Percentiles rank a stretch among this genome's conserved stretches.
These are phyloP conservation scores for Mycena galopus DNA, from an alignment of 768 basidiomycete species.

Conservation along the genomic window DNA sequence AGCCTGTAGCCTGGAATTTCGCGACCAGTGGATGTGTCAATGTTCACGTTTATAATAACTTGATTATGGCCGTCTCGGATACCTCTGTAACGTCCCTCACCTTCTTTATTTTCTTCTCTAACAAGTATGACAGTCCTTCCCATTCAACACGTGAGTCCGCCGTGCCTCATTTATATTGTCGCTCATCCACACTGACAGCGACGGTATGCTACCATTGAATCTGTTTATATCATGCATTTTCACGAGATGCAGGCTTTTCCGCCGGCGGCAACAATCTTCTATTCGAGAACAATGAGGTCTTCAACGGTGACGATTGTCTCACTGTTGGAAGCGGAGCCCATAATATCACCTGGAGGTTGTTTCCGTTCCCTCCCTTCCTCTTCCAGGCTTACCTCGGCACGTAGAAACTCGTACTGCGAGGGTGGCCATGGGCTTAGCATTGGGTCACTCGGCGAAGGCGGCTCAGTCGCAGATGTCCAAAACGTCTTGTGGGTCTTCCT, in stretches of 20 bases:
- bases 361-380: background rate
- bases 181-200: slow-evolving; percentile 40
- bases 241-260: slow-evolving; percentile 56
- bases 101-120: background rate
- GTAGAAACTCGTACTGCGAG: slow-evolving; percentile 65
- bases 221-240: background rate
- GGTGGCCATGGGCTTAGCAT: slow-evolving; percentile 73
- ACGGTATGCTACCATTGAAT: slow-evolving; percentile 49
- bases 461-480: slow-evolving; percentile 67
- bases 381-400: background rate
- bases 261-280: slow-evolving; percentile 69
- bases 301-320: slow-evolving; percentile 74
- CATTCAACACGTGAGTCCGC: slow-evolving; percentile 70
- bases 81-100: slow-evolving; percentile 44
- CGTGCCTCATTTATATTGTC: background rate
- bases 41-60: slow-evolving; percentile 67
- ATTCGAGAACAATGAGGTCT: slow-evolving; percentile 69
- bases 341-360: slow-evolving; percentile 64
- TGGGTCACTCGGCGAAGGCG: slow-evolving; percentile 61
- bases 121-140: slow-evolving; percentile 57
- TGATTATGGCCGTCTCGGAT: slow-evolving; percentile 65
- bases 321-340: slow-evolving; percentile 69
- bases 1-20: slow-evolving; percentile 75
- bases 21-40: slow-evolving; percentile 62
- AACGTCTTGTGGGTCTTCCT: slow-evolving; percentile 61